Evolutionary conservation across 257 asterid species (phyloP).

Genomic region (Jasminum sambac): DNA sequence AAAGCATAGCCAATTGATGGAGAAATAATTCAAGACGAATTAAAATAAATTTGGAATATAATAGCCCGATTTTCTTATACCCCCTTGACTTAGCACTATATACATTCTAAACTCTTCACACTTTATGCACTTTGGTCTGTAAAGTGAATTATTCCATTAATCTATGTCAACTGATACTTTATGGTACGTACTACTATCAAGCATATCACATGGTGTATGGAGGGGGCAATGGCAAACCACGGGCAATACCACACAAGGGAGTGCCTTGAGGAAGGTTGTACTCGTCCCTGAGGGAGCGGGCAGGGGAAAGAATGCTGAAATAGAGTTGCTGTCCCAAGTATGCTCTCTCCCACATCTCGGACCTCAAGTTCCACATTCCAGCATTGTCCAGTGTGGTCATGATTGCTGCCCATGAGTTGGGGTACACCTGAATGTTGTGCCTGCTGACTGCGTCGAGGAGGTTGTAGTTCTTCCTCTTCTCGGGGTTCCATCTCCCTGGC

Average conservation of each 20-base stretch:
- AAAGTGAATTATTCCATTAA: background rate
- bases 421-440: background rate
- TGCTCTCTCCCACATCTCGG: background rate
- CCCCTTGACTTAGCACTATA: no score
- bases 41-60: no score
- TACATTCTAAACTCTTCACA: no score
- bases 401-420: background rate
- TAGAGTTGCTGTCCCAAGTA: background rate
- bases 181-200: background rate
- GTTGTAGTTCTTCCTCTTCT: slow-evolving; percentile 21
- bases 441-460: slow-evolving; percentile 18
- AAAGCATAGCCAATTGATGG: no score
- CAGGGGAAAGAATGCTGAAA: background rate
- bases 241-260: background rate
- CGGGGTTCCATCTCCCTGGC: slow-evolving; percentile 20
- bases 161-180: background rate
- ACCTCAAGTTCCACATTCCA: background rate
- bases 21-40: no score
- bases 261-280: background rate
- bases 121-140: background rate
- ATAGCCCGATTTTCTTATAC: no score
- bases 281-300: background rate
- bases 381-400: background rate
- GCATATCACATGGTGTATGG: background rate
- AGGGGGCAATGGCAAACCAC: background rate